Base-by-base conservation (phyloP, 129 eudicot genomes). In the Helichrysum umbraculigerum region DNA sequence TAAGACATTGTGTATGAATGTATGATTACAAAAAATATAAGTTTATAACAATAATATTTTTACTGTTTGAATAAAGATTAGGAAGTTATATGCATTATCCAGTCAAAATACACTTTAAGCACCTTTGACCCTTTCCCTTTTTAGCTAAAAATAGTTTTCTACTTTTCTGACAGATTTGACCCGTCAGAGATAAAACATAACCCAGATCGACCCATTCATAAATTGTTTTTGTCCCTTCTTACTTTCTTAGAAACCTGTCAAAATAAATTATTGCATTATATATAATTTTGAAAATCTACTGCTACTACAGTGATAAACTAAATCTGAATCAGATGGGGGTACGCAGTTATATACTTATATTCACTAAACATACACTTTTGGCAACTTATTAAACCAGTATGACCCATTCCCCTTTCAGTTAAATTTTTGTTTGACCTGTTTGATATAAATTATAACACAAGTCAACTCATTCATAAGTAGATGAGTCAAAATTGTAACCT, bases 391-490 rank as follows among this genome's bases (percentile, higher is more conserved):
- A 6, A 25, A 74, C 44, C n/a, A 17, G 29, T 17, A 33, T 62
- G 66, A 62, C 71, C 25, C 29, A 12, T 42, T 33, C 25, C 22
- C 61, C 9, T 30, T 37, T 17, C 50, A 7, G 14, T 28, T 30
- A 39, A 41, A 15, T 17, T 32, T 60, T 25, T 60, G 37, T 29
- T 57, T 61, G 42, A 42, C 44, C 78, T 5, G 2, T 74, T 22
- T 41, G 29, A 74, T 37, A 63, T 10, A 59, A 4, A 41, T 41
- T n/a, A 41, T 62, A 5, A 63, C 78, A 44, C 62, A 44, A 60
- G 21, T 33, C 51, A 16, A 57, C 54, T 7, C 52, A 11, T 33
- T 35, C 28, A 6, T 32, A 56, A 19, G 30, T 56, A 56, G 33
- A 29, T 30, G 17, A 17, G 70, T 42, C 7, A 16, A 35, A 15